Base-by-base conservation (phyloP, 345 rosid genomes). In the Syzygium oleosum region DNA sequence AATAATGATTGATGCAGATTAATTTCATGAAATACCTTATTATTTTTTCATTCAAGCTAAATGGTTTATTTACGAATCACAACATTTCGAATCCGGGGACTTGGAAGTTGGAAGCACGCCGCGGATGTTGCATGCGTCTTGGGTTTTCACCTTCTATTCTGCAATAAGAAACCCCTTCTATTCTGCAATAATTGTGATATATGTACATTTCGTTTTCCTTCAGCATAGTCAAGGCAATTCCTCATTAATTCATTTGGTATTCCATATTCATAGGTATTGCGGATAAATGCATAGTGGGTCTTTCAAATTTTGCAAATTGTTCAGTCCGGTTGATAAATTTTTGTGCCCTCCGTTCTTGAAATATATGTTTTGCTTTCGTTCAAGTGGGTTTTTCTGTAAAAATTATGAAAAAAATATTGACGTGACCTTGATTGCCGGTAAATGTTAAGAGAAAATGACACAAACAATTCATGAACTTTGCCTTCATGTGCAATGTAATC, bases 281-380 rank as follows among this genome's bases (percentile, higher is more conserved):
- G 0, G 1, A 31, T 16, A 31, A 31, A 65, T 2, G 5, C 43
- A 31, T 5, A 0, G 12, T 7, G 21, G 23, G 43, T 65, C 78
- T 65, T 65, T 31, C 31, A 65, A 31, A 9, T 31, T 65, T 65
- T 7, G 78, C 78, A 31, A 31, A 65, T 65, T 9, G 38, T 65
- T 65, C 78, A 65, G 31, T 65, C 23, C 43, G 0, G 38, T 65
- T 9, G 12, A 65, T 16, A 15, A 65, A 4, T 29, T 65, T 31
- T 65, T 16, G 21, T 65, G 78, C 21, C 1, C 8, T 31, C 0
- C 0, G 41, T 21, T 65, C 43, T 65, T 31, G 3, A 4, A 31
- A 7, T 31, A 2, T 15, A 15, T 9, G 56, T 31, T 31, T 65
- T 31, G 19, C 31, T 61, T 65, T 29, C 12, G 5, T 52, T 63